phyloP scores from a whole-genome alignment of 345 rosid species.

The Eucalyptus regnans region DNA sequence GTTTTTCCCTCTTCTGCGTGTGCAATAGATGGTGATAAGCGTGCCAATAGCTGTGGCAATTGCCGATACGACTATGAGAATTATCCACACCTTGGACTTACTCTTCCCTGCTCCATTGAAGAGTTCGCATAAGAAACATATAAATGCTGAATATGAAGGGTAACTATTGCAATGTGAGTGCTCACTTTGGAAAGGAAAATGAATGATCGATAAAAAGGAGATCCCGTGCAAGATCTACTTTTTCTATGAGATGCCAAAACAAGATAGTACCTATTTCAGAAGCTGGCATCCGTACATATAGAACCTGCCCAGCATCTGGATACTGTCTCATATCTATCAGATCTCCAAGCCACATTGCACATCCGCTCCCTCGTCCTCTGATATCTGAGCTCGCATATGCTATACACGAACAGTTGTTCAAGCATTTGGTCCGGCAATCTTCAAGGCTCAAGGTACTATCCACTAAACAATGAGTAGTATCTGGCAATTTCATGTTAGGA shows the following conservation, averaged over 20 bases:
- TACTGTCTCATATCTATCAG: conserved; percentile 18
- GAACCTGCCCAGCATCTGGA: conserved; percentile 17
- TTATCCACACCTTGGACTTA: background rate
- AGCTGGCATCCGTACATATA: conserved; percentile 24
- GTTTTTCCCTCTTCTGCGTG: background rate
- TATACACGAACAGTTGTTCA: conserved; percentile 14
- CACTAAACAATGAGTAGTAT: conserved; percentile 6
- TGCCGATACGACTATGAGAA: background rate
- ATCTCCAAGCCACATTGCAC: conserved; percentile 18
- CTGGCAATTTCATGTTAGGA: conserved; percentile 22
- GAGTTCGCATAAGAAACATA: too few species aligned
- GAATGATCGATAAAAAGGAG: background rate
- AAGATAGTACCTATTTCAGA: conserved; percentile 14
- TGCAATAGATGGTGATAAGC: background rate
- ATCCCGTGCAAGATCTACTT: background rate
- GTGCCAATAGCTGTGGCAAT: background rate
- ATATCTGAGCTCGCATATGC: conserved; percentile 14
- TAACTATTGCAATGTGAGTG: background rate
- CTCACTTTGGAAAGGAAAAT: background rate
- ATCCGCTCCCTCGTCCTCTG: conserved; percentile 10
- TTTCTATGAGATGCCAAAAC: background rate
- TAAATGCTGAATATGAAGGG: background rate
- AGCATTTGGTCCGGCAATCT: conserved; percentile 15
- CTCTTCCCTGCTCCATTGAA: background rate
- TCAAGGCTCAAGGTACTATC: background rate